These are phyloP conservation scores for Amanita pallidorosea DNA, from an alignment of 768 basidiomycete genomes.

Conservation along the genomic window DNA sequence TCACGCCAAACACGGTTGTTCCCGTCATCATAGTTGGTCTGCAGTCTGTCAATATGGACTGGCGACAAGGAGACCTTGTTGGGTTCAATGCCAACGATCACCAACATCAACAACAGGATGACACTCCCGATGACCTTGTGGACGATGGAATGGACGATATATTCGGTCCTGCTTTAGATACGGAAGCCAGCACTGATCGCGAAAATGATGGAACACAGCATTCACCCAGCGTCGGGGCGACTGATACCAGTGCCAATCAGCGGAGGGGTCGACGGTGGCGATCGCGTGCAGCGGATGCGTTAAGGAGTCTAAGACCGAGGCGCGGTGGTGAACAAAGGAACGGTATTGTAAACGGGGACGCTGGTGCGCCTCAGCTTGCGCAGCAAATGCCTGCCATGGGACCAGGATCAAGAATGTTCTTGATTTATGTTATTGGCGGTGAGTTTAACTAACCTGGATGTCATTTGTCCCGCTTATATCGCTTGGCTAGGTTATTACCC, in stretches of 20 bases:
- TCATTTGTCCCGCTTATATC: background rate
- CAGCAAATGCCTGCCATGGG: constrained; percentile 8
- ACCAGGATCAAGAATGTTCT: constrained; percentile 58
- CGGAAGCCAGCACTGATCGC: background rate
- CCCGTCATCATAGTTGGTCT: constrained; percentile 80
- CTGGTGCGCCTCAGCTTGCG: constrained; percentile 8
- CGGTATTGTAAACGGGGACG: constrained; percentile 6
- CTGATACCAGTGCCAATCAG: background rate
- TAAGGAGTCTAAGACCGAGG: constrained; percentile 40
- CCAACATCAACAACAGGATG: constrained; percentile 6
- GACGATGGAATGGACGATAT: constrained; percentile 7
- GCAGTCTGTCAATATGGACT: constrained; percentile 52
- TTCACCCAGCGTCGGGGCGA: background rate
- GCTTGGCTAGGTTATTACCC: constrained; percentile 72
- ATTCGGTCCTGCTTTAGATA: background rate
- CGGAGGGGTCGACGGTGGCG: constrained; percentile 33
- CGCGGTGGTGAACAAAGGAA: constrained; percentile 18
- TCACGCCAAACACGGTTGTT: constrained; percentile 39
- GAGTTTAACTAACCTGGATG: constrained; percentile 10
- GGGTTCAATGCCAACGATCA: background rate
- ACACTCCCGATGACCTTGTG: constrained; percentile 5
- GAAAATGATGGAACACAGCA: background rate
- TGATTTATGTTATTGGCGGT: constrained; percentile 88
- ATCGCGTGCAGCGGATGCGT: constrained; percentile 50
- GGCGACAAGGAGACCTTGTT: constrained; percentile 19